Base-by-base conservation (phyloP, 148 eudicot genomes). In the Talinum fruticosum region DNA sequence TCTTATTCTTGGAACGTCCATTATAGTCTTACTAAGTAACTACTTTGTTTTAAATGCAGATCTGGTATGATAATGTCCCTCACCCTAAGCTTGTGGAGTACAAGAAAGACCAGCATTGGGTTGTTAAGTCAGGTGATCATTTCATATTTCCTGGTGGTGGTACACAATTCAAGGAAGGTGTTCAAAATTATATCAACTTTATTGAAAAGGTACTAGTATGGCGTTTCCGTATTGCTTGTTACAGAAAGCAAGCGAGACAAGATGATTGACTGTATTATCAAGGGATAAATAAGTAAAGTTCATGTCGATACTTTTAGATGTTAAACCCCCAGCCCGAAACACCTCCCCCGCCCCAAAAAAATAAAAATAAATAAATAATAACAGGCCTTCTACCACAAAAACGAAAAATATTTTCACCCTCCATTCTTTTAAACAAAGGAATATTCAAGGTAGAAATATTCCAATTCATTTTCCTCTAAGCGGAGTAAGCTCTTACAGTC, bases 91-190 rank as follows among this genome's bases (percentile, higher is more conserved):
- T 96, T 38, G 98, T 96, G 10, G 99, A 96, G 74, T 96, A 90
- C 89, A 96, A 96, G 85, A 96, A 96, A 86, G 97, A 91, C 78
- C 99, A 96, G 80, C 89, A 81, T 69, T 96, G 99, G 99, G 98
- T 96, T 79, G 86, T 83, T 38, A 90, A 87, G 83, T 85, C 89
- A 21, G 96, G 89, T 69, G 90, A 91, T 78, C 89, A 91, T 86
- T 85, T 96, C 76, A 80, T 90, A 79, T 96, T 96, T 70, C 99
- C 99, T 75, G 99, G 99, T 51, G 98, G 98, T 49, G 99, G 99
- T 28, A 96, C 99, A 64, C 99, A 96, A 66, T 96, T 96, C 82
- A 96, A 91, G 85, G 85, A 91, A 51, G 99, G 99, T 69, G 99
- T 96, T 62, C 71, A 78, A 61, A 86, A 87, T 74, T 96, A 96